These are phyloP conservation scores for Balakata baccata DNA, from an alignment of 345 rosid genomes.

Conservation along the genomic window DNA sequence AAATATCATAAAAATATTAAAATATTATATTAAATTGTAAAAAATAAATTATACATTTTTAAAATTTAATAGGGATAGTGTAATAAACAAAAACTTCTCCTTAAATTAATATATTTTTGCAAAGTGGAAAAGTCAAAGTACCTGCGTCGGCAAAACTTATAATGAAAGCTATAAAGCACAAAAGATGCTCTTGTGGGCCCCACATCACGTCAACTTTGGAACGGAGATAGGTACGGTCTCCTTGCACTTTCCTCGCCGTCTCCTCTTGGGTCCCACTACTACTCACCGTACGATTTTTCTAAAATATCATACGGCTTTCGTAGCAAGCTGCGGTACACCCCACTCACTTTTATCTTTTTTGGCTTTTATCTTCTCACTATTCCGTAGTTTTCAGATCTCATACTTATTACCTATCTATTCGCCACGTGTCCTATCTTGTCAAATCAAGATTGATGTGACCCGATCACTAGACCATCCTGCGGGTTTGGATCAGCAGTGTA, in stretches of 20 bases:
- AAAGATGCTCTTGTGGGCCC: neutral
- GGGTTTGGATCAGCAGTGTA: neutral
- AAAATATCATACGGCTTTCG: constrained; percentile 2
- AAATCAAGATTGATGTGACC: neutral
- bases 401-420: neutral
- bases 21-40: too few species aligned
- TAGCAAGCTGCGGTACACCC: too few species aligned
- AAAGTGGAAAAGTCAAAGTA: too few species aligned
- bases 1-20: too few species aligned
- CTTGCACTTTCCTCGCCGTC: neutral
- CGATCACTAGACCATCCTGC: neutral
- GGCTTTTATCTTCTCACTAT: neutral
- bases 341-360: too few species aligned
- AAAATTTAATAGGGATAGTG: too few species aligned
- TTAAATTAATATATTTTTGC: too few species aligned
- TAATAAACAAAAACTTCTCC: too few species aligned
- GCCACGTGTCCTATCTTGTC: neutral
- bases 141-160: too few species aligned
- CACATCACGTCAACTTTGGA: constrained; percentile 2
- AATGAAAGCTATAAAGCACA: too few species aligned
- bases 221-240: constrained; percentile 23
- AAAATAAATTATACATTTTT: too few species aligned
- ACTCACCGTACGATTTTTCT: neutral
- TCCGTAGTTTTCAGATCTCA: neutral
- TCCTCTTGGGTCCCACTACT: neutral